A percentile compares a stretch with the other conserved stretches of the same genome.
phyloP scores from a whole-genome alignment of 805 yeast species.

The Saccharomyces jurei region DNA sequence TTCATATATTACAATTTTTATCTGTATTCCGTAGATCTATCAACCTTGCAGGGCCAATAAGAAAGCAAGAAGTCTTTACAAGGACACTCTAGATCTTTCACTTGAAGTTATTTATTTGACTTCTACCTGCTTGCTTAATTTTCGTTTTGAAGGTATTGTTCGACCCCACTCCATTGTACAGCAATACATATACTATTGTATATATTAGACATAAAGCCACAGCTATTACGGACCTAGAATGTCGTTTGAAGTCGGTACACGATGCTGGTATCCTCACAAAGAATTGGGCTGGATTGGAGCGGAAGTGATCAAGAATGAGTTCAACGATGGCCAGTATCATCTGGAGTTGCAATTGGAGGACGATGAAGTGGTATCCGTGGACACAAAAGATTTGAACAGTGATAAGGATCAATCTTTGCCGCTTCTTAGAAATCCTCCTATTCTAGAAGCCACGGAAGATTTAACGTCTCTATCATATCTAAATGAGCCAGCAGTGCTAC shows the following conservation, averaged over 20 bases:
- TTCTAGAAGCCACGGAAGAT: constrained; percentile 89
- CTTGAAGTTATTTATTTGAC: neutral
- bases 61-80: neutral
- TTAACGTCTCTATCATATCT: constrained; percentile 84
- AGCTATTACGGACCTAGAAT: neutral
- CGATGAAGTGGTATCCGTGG: constrained; percentile 40
- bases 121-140: neutral
- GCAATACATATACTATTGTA: constrained; percentile 45
- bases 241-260: constrained; percentile 49
- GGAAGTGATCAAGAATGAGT: constrained; percentile 42
- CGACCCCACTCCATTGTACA: constrained; percentile 33
- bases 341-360: constrained; percentile 47
- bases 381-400: constrained; percentile 32
- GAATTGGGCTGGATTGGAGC: constrained; percentile 67
- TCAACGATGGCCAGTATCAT: constrained; percentile 36
- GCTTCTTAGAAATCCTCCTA: constrained; percentile 82
- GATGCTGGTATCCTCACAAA: constrained; percentile 73
- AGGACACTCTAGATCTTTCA: neutral
- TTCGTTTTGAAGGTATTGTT: neutral
- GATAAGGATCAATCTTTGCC: constrained; percentile 45
- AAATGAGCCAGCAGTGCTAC: constrained; percentile 93
- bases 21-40: neutral
- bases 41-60: neutral
- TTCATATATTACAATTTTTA: neutral
- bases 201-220: constrained; percentile 12